Percentiles rank a stretch among this genome's conserved stretches.
Conservation (phyloP, 2,329 filamentous ascomycete species). For the Cladosporium cucumerinum region DNA sequence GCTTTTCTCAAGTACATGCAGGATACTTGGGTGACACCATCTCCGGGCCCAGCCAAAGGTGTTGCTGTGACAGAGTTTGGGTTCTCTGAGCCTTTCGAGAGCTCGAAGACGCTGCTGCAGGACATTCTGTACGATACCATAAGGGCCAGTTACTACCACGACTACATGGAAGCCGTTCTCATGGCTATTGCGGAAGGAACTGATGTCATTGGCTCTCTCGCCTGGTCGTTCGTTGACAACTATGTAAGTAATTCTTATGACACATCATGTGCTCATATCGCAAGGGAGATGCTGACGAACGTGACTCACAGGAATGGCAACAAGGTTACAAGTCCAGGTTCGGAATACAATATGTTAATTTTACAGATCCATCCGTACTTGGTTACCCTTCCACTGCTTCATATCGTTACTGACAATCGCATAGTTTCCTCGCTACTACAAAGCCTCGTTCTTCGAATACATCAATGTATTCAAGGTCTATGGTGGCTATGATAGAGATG, state of each 20-base stretch:
- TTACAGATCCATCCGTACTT: slow-evolving; percentile 30
- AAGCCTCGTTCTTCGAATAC: slow-evolving; percentile 40
- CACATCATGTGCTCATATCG: neutral
- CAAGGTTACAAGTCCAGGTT: slow-evolving; percentile 34
- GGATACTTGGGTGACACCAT: slow-evolving; percentile 26
- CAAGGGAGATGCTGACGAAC: neutral
- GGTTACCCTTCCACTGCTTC: neutral
- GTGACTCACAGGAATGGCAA: slow-evolving; percentile 25
- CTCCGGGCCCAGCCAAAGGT: slow-evolving; percentile 19
- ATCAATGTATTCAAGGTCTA: slow-evolving; percentile 34
- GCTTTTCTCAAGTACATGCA: slow-evolving; percentile 34
- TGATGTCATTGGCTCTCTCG: slow-evolving; percentile 36
- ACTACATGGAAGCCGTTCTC: slow-evolving; percentile 35
- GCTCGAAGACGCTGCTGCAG: slow-evolving; percentile 28
- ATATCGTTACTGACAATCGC: neutral
- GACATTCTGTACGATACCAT: slow-evolving; percentile 34
- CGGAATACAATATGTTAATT: slow-evolving; percentile 40
- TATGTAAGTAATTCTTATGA: slow-evolving; percentile 24
- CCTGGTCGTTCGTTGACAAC: slow-evolving; percentile 40
- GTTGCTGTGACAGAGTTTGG: slow-evolving; percentile 39
- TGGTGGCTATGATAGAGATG: neutral
- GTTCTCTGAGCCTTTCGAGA: slow-evolving; percentile 37
- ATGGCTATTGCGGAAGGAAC: slow-evolving; percentile 36
- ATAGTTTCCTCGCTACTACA: slow-evolving; percentile 35
- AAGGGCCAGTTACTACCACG: slow-evolving; percentile 33